These are phyloP conservation scores for Aspergillus sojae DNA, from an alignment of 2,329 filamentous ascomycete species.

Conservation along the genomic window DNA sequence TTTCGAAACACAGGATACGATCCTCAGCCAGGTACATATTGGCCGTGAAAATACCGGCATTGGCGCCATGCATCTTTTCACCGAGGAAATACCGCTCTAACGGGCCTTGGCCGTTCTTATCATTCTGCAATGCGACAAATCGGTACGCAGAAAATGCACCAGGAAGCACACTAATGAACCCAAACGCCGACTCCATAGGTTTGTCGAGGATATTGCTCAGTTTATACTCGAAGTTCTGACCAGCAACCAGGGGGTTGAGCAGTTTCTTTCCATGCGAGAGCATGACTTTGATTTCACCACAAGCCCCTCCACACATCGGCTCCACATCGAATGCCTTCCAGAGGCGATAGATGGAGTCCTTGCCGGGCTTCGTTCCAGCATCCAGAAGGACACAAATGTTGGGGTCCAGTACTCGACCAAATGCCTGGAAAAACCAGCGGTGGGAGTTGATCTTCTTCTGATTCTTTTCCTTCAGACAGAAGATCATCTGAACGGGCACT, in stretches of 20 bases:
- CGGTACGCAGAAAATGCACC: slow-evolving; percentile 99
- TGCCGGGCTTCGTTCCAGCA: slow-evolving; percentile 91
- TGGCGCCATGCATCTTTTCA: slow-evolving; percentile 91
- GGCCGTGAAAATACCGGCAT: slow-evolving; percentile 94
- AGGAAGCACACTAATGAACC: slow-evolving; percentile 94
- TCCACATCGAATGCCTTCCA: slow-evolving; percentile 99
- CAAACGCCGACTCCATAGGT: slow-evolving; percentile 93
- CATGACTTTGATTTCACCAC: slow-evolving; percentile 99
- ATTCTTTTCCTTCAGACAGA: slow-evolving; percentile 99
- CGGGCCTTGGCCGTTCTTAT: slow-evolving; percentile 90
- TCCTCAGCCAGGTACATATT: slow-evolving; percentile 65
- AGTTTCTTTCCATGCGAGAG: slow-evolving; percentile 83
- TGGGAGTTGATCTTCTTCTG: slow-evolving; percentile 99
- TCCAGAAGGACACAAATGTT: slow-evolving; percentile 97
- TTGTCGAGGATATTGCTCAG: slow-evolving; percentile 99
- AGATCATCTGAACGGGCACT: slow-evolving; percentile 93
- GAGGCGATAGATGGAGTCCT: slow-evolving; percentile 92
- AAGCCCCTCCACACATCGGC: slow-evolving; percentile 95
- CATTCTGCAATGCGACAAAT: slow-evolving; percentile 91
- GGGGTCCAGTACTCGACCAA: slow-evolving; percentile 86
- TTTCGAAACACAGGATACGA: slow-evolving; percentile 64
- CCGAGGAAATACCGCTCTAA: slow-evolving; percentile 96
- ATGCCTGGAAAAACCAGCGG: slow-evolving; percentile 98
- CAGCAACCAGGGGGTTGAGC: slow-evolving; percentile 89
- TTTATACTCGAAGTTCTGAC: slow-evolving; percentile 99